Base-by-base conservation (phyloP, 805 yeast genomes). In the Naumovozyma baii region DNA sequence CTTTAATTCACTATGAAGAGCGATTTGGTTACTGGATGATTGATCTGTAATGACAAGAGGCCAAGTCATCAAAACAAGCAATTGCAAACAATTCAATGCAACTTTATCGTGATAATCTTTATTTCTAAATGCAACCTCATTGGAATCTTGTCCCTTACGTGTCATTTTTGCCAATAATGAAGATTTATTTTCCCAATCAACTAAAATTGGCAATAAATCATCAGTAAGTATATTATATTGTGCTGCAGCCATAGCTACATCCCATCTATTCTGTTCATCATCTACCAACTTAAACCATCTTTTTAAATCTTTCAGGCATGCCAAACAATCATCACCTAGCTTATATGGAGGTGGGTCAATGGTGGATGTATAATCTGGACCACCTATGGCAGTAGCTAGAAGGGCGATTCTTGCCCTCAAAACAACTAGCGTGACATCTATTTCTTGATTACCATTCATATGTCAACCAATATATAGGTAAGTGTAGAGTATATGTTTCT, bases 351-450 rank as follows among this genome's bases (percentile, higher is more conserved):
- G 68, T 3, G 72, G 70, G 1, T 61, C 57, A 2, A 55, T 46
- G 3, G 62, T 57, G 0, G 80, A 66, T 1, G 80, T 62, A 36
- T 80, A 74, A 60, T 88, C 96, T 1, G 80, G 73, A 1, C 96
- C 97, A 39, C 98, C 98, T 2, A 90, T 69, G 0, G 97, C 95
- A 3, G 95, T 76, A 3, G 87, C 85, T 31, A 88, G 68, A 33
- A 84, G 76, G 12, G 88, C 73, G 25, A 90, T 80, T 59, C 85
- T 86, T 0, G 92, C 84, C 46, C 72, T 71, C 31, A 80, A 59
- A 13, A 76, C 39, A 5, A 44, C 43, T n/a, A n/a, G 15, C 5
- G 26, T 7, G 10, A 10, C 26, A 22, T 22, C 26, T 10, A 22
- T 22, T 22, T 10, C 26, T 7, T 7, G 7, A 22, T 10, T 10